phyloP scores from a whole-genome alignment of 805 yeast species.

The Kregervanrija fluxuum region DNA sequence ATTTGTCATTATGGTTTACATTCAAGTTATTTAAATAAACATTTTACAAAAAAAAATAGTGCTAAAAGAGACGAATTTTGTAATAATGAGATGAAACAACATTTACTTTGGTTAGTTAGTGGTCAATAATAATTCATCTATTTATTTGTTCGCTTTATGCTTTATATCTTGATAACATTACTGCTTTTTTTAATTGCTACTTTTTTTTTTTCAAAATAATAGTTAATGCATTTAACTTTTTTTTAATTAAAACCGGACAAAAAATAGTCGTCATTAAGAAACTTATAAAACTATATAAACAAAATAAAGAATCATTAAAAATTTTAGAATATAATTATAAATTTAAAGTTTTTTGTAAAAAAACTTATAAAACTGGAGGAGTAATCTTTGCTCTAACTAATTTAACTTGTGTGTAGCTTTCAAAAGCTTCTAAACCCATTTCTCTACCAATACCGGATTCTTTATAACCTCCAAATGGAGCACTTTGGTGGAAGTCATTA shows the following conservation, averaged over 20 bases:
- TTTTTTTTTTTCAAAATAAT: too few species aligned
- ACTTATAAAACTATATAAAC: too few species aligned
- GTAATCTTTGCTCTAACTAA: slow-evolving; percentile 50
- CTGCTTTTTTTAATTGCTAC: too few species aligned
- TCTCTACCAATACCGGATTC: slow-evolving; percentile 82
- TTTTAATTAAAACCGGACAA: too few species aligned
- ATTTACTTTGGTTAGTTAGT: slow-evolving; percentile 20
- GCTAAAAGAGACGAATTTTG: slow-evolving; percentile 17
- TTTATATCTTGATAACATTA: too few species aligned
- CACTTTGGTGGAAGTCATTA: slow-evolving; percentile 66
- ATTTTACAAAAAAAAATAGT: slow-evolving; percentile 16
- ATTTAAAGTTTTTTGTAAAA: too few species aligned
- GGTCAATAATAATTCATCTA: too few species aligned
- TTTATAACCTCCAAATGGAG: slow-evolving; percentile 79
- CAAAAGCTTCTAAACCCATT: slow-evolving; percentile 75
- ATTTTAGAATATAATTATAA: too few species aligned
- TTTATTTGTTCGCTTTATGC: too few species aligned
- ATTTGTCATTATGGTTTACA: slow-evolving; percentile 22
- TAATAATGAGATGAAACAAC: slow-evolving; percentile 21
- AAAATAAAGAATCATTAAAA: too few species aligned
- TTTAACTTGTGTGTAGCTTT: slow-evolving; percentile 67
- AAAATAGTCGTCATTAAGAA: too few species aligned
- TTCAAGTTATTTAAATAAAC: slow-evolving; percentile 21
- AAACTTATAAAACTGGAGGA: slow-evolving; percentile 20
- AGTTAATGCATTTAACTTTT: too few species aligned